Evolutionary conservation across 2,329 filamentous ascomycete genomes (phyloP).

Genomic region (Colletotrichum tropicale): DNA sequence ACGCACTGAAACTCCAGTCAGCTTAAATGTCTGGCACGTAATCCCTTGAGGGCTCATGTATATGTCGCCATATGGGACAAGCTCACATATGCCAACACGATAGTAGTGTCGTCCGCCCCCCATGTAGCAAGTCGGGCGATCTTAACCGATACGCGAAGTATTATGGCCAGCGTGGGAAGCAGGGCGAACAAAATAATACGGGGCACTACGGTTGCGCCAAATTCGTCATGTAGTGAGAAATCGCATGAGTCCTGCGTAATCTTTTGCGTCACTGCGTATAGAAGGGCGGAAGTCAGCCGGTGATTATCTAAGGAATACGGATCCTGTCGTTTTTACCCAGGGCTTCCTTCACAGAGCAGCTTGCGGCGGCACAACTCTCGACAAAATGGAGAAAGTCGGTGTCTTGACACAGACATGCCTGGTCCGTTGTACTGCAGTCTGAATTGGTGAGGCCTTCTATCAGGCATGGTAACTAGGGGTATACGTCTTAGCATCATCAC

Average conservation of each 20-base stretch:
- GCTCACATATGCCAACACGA: not conserved
- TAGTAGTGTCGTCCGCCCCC: not conserved
- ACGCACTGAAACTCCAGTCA: not conserved
- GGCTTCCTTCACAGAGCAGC: not conserved
- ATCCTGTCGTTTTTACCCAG: not conserved
- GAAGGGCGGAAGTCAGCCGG: accelerated
- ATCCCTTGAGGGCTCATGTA: accelerated
- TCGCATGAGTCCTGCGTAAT: not conserved
- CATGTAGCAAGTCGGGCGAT: not conserved
- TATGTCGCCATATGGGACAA: too few species aligned
- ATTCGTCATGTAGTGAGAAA: not conserved
- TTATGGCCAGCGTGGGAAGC: not conserved
- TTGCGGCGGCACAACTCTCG: not conserved
- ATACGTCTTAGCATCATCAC: not conserved
- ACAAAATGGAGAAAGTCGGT: not conserved
- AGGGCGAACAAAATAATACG: not conserved
- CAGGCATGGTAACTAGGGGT: not conserved
- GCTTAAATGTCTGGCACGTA: accelerated
- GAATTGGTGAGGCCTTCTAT: not conserved
- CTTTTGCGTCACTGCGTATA: not conserved
- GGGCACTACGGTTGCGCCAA: not conserved
- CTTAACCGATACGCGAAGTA: not conserved
- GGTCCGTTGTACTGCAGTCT: not conserved
- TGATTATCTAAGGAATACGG: accelerated
- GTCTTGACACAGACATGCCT: not conserved